Evolutionary conservation across 2,329 filamentous ascomycete species (phyloP).

Genomic region (Lasiodiplodia citricola): DNA sequence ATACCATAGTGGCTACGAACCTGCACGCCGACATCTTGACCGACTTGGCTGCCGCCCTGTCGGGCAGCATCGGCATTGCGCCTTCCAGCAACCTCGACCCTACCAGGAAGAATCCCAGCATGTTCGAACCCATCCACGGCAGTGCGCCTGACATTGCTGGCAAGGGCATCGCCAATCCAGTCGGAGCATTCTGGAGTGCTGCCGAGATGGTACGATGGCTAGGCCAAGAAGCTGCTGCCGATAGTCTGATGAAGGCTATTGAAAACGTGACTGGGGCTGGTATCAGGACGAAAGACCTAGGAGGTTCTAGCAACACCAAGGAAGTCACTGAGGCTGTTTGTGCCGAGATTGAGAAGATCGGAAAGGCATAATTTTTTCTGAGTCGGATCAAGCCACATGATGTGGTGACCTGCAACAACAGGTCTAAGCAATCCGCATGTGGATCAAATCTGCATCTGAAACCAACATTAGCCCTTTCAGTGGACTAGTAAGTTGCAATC

Average conservation of each 20-base stretch:
- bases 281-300: conserved; percentile 64
- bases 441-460: neutral
- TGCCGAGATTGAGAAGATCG: conserved; percentile 55
- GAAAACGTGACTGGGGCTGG: conserved; percentile 64
- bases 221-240: conserved; percentile 63
- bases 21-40: conserved; percentile 67
- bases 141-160: conserved; percentile 69
- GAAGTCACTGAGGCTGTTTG: conserved; percentile 65
- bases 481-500: neutral
- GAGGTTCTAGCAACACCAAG: conserved; percentile 62
- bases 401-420: neutral
- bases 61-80: conserved; percentile 71
- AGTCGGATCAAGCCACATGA: neutral
- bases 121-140: conserved; percentile 70
- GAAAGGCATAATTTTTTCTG: conserved; percentile 32
- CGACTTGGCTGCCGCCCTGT: conserved; percentile 69
- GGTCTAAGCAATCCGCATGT: neutral
- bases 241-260: conserved; percentile 62
- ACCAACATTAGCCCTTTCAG: neutral
- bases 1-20: conserved; percentile 57
- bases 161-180: conserved; percentile 66
- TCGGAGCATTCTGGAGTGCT: conserved; percentile 72
- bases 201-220: conserved; percentile 71
- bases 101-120: conserved; percentile 61
- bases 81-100: conserved; percentile 71